Evolutionary conservation across 2,329 filamentous ascomycete species (phyloP), one percentile per base, ranked within the genome.

Genomic region (Cladosporium sp.): DNA sequence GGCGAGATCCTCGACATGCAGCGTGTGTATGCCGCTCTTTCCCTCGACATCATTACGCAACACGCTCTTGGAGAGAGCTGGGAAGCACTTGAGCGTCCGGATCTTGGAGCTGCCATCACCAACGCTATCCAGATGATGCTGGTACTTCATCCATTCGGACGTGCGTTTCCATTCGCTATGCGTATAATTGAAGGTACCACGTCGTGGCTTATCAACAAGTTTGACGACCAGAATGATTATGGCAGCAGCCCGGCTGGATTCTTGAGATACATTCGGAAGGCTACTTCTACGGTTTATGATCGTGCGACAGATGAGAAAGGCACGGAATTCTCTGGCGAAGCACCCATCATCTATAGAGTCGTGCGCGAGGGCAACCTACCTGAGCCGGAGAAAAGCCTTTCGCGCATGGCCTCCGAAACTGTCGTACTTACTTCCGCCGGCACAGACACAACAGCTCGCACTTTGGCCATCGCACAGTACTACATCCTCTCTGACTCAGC

Each of bases 401-500:
- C 71, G 25, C 73, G 77, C 46, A 70, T 74, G 10, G 67, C 76
- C 46, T 78, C 82, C 13, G 82, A 83, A 72, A 77, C 76, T 1
- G 76, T 79, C 68, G 76, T 78, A 0, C 72, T 84, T 59, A 74
- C 83, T 65, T 81, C 81, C 66, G 82, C 77, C 3, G 82, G 81
- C 7, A 75, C 76, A 16, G 80, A 83, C 63, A 83, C 81, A 0
- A 77, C 78, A 8, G 80, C 76, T 0, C 78, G 77, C 49, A 75
- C 79, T 3, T 67, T 83, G 10, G 78, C 78, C 72, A 70, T 79
- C 7, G 80, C 79, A 1, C 74, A 75, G 2, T 82, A 76, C 67
- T 72, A 82, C 60, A 60, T 83, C 28, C 71, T 82, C 8, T 71
- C 76, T 21, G 66, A 76, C 1, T 75, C 76, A 0, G 70, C 72